These are phyloP conservation scores for Monosporascus sp. DNA, from an alignment of 2,329 filamentous ascomycete species.

Conservation along the genomic window DNA sequence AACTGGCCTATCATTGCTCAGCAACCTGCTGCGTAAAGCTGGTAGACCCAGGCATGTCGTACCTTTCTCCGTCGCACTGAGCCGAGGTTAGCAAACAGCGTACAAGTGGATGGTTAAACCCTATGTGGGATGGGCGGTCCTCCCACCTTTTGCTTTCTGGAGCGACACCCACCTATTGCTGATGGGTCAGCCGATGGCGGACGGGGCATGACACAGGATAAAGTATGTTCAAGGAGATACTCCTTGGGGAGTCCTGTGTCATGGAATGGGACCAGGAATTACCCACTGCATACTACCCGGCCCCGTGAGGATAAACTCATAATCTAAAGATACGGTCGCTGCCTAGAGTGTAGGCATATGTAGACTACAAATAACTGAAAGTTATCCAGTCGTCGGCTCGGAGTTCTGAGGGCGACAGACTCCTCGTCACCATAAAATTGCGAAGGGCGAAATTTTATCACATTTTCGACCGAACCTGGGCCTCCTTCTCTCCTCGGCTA, in stretches of 20 bases:
- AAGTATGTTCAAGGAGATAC: too few relatives aligned
- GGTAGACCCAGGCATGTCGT: constrained; percentile 6
- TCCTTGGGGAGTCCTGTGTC: too few relatives aligned
- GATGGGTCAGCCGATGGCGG: background rate
- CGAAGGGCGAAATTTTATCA: too few relatives aligned
- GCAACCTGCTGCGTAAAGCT: background rate
- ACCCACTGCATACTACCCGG: background rate
- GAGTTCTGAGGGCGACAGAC: background rate
- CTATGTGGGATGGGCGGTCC: background rate
- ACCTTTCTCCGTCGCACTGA: constrained; percentile 35
- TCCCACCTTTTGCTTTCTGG: constrained; percentile 35
- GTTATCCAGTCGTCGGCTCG: too few relatives aligned
- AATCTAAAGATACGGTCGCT: background rate
- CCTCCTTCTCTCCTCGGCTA: background rate
- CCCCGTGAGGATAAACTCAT: background rate
- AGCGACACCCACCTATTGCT: constrained; percentile 23
- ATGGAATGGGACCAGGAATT: background rate
- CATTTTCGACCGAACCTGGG: too few relatives aligned
- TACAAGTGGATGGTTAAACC: background rate
- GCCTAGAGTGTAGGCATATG: background rate
- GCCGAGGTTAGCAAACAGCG: background rate
- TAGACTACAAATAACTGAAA: too few relatives aligned
- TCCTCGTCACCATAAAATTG: background rate
- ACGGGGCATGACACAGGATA: too few relatives aligned
- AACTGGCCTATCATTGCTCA: constrained; percentile 26